These are phyloP conservation scores for Rhodocollybia butyracea DNA, from an alignment of 768 basidiomycete species.

Conservation along the genomic window DNA sequence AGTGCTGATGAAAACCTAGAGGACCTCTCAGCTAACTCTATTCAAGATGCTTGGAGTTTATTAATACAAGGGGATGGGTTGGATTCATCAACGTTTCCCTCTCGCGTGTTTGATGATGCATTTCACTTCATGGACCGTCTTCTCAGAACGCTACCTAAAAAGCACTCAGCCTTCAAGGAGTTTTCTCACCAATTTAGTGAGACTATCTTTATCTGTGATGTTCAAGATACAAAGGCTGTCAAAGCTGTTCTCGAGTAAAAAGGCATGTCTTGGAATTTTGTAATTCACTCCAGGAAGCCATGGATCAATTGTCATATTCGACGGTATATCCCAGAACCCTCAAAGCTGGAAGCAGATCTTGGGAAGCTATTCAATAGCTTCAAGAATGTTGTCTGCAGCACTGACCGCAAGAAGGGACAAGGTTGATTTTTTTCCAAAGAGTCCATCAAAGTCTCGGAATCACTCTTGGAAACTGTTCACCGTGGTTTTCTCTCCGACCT, in stretches of 20 bases:
- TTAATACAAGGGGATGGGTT: neutral
- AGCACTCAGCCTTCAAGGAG: conserved; percentile 9
- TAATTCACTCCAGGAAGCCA: neutral
- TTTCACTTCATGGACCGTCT: conserved; percentile 10
- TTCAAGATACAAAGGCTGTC: conserved; percentile 6
- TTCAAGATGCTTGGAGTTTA: neutral
- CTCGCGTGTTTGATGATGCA: conserved; percentile 9
- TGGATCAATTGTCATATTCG: neutral
- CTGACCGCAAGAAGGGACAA: neutral
- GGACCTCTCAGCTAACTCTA: neutral
- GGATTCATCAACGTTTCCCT: neutral
- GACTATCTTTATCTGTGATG: conserved; percentile 11
- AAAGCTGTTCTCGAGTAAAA: conserved; percentile 6
- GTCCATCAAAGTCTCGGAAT: neutral
- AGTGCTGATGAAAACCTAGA: neutral
- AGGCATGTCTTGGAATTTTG: conserved; percentile 1
- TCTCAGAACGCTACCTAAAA: conserved; percentile 4
- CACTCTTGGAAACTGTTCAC: neutral
- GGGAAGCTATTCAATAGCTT: neutral
- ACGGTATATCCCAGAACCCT: neutral
- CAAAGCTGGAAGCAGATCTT: neutral
- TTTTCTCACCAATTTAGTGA: conserved; percentile 9
- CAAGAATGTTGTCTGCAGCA: neutral
- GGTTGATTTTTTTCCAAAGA: neutral
- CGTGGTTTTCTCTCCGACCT: conserved; percentile 19